Evolutionary conservation across 2,329 filamentous ascomycete species (phyloP).

Genomic region (Cordyceps sp.): DNA sequence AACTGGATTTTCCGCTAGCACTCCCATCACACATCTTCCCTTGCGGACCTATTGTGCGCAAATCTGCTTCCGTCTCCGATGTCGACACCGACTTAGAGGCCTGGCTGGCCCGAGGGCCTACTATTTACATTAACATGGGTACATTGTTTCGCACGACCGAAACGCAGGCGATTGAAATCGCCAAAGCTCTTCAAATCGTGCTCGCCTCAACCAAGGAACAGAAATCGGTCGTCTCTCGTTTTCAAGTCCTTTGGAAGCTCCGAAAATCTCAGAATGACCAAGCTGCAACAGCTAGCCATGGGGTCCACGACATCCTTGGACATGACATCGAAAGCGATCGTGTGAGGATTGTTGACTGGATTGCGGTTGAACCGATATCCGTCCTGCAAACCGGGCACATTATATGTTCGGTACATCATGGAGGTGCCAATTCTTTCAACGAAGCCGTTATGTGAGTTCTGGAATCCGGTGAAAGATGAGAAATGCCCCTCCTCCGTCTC

Average conservation of each 20-base stretch:
- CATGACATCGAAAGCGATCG: slow-evolving; percentile 8
- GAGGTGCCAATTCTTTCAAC: slow-evolving; percentile 26
- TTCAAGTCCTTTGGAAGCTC: slow-evolving; percentile 19
- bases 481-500: no score
- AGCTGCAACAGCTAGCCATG: slow-evolving; percentile 2
- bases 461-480: no score
- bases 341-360: slow-evolving; percentile 22
- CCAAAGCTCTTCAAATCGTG: slow-evolving; percentile 16
- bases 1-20: slow-evolving; percentile 22
- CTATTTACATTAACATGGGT: slow-evolving; percentile 31
- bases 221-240: not conserved
- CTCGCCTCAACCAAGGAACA: slow-evolving; percentile 13
- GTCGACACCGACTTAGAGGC: slow-evolving; percentile 20
- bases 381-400: slow-evolving; percentile 20
- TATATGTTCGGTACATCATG: slow-evolving; percentile 25
- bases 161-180: slow-evolving; percentile 20
- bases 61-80: slow-evolving; percentile 13
- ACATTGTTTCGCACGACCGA: slow-evolving; percentile 16
- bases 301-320: slow-evolving; percentile 1
- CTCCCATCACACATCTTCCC: slow-evolving; percentile 21
- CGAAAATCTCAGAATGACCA: slow-evolving; percentile 8
- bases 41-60: slow-evolving; percentile 29
- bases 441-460: slow-evolving; percentile 18
- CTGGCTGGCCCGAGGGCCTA: slow-evolving; percentile 25
- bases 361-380: slow-evolving; percentile 18